These are phyloP conservation scores for Croton laevigatus DNA, from an alignment of 441 rosid species.

Conservation along the genomic window DNA sequence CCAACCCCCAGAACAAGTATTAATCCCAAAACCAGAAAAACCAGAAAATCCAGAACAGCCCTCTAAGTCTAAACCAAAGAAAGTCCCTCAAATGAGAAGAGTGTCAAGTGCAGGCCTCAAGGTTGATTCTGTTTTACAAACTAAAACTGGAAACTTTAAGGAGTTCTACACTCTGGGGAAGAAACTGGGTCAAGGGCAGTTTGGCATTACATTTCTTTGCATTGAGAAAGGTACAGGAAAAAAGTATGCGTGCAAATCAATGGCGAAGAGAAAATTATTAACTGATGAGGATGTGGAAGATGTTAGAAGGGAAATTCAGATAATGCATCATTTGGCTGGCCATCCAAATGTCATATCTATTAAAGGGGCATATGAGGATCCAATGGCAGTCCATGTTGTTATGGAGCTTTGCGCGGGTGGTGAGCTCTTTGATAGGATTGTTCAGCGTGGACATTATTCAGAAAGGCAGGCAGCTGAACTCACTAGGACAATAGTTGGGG, in stretches of 20 bases:
- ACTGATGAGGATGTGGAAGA: constrained; percentile 90
- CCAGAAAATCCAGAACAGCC: constrained; percentile 29
- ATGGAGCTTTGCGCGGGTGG: constrained; percentile 95
- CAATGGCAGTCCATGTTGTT: constrained; percentile 78
- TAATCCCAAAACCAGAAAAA: constrained; percentile 49
- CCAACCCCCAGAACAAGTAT: constrained; percentile 59
- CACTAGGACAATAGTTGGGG: constrained; percentile 83
- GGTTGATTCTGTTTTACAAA: constrained; percentile 67
- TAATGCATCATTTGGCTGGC: constrained; percentile 95
- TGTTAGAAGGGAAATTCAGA: constrained; percentile 90
- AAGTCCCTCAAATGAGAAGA: constrained; percentile 65
- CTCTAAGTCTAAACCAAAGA: constrained; percentile 49
- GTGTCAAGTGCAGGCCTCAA: constrained; percentile 83
- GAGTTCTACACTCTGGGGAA: constrained; percentile 70
- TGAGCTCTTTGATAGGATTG: constrained; percentile 92
- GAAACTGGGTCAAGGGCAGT: constrained; percentile 96
- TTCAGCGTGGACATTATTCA: constrained; percentile 85
- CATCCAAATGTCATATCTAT: constrained; percentile 85
- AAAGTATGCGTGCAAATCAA: constrained; percentile 84
- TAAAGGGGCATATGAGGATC: constrained; percentile 92
- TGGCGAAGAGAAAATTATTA: constrained; percentile 85
- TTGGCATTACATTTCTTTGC: constrained; percentile 80
- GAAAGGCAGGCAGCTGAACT: constrained; percentile 94
- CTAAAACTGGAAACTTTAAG: constrained; percentile 71
- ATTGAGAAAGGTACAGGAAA: constrained; percentile 59